Percentiles rank a stretch among this genome's conserved stretches.
phyloP scores from a whole-genome alignment of 2,329 filamentous ascomycete genomes.

The Microcera coccophila region DNA sequence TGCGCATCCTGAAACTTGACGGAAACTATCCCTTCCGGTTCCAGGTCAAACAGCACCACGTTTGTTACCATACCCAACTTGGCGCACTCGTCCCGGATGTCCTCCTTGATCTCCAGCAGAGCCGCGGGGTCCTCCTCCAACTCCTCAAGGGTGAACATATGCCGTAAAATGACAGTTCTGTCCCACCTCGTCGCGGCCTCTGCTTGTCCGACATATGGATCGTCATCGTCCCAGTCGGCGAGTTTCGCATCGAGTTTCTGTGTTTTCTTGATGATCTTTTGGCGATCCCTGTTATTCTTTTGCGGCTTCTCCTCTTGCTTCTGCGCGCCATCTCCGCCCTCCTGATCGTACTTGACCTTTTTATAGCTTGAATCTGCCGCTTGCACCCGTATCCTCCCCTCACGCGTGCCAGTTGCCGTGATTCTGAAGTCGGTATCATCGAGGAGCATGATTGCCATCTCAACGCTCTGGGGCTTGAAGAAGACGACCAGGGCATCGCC shows the following conservation, averaged over 20 bases:
- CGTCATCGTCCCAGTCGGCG: constrained; percentile 93
- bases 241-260: constrained; percentile 89
- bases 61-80: constrained; percentile 88
- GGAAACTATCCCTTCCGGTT: constrained; percentile 77
- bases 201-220: constrained; percentile 48
- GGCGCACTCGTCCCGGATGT: constrained; percentile 83
- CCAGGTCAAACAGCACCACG: constrained; percentile 83
- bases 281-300: constrained; percentile 65
- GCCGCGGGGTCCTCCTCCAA: constrained; percentile 80
- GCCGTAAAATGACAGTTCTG: constrained; percentile 80
- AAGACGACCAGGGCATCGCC: constrained; percentile 91
- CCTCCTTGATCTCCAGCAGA: constrained; percentile 87
- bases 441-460: constrained; percentile 74
- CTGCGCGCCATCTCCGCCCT: constrained; percentile 22
- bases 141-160: constrained; percentile 88
- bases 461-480: constrained; percentile 91
- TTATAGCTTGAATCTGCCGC: constrained; percentile 90
- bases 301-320: constrained; percentile 38
- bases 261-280: constrained; percentile 86
- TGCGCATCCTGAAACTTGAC: constrained; percentile 74
- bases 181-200: constrained; percentile 58
- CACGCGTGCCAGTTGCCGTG: constrained; percentile 45
- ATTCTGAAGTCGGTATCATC: constrained; percentile 80
- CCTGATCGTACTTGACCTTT: constrained; percentile 66
- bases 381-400: constrained; percentile 73